These are phyloP conservation scores for Conringia planisiliqua DNA, from an alignment of 345 rosid genomes.

Conservation along the genomic window DNA sequence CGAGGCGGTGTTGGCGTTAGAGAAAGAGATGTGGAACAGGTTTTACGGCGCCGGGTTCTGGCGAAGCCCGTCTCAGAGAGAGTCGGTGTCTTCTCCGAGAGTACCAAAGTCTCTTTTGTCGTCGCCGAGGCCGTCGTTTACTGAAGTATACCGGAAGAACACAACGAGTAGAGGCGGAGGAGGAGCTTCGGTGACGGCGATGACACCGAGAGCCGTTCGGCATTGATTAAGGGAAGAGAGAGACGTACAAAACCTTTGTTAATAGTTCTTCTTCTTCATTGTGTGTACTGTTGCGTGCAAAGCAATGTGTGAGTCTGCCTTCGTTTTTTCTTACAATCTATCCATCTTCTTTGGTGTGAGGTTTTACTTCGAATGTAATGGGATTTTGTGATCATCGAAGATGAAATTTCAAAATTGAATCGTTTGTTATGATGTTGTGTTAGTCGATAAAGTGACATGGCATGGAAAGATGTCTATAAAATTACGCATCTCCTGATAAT, in stretches of 20 bases:
- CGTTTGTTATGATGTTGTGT: not conserved
- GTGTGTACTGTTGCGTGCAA: not conserved
- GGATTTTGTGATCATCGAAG: slow-evolving; percentile 10
- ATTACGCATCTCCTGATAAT: slow-evolving; percentile 4
- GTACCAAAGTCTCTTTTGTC: slow-evolving; percentile 12
- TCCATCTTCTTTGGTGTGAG: slow-evolving; percentile 14
- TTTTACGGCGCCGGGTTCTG: slow-evolving; percentile 65
- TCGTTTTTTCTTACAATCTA: not conserved
- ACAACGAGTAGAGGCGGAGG: not conserved
- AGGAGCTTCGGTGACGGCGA: slow-evolving; percentile 8
- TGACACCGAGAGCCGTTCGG: slow-evolving; percentile 21
- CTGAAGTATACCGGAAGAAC: slow-evolving; percentile 8
- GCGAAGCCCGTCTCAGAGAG: slow-evolving; percentile 63
- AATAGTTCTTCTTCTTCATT: slow-evolving; percentile 10
- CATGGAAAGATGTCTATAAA: not conserved
- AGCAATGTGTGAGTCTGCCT: slow-evolving; percentile 3
- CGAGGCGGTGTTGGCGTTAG: slow-evolving; percentile 43
- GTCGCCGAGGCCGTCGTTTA: slow-evolving; percentile 22
- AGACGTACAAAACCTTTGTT: not conserved
- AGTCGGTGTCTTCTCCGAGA: slow-evolving; percentile 26
- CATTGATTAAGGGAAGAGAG: slow-evolving; percentile 3
- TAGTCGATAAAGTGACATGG: not conserved
- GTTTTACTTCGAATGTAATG: slow-evolving; percentile 2
- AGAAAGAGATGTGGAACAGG: slow-evolving; percentile 63
- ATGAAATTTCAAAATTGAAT: not conserved